Base-by-base conservation (phyloP, 1,284 basidiomycete genomes). In the Ustilago crameri region DNA sequence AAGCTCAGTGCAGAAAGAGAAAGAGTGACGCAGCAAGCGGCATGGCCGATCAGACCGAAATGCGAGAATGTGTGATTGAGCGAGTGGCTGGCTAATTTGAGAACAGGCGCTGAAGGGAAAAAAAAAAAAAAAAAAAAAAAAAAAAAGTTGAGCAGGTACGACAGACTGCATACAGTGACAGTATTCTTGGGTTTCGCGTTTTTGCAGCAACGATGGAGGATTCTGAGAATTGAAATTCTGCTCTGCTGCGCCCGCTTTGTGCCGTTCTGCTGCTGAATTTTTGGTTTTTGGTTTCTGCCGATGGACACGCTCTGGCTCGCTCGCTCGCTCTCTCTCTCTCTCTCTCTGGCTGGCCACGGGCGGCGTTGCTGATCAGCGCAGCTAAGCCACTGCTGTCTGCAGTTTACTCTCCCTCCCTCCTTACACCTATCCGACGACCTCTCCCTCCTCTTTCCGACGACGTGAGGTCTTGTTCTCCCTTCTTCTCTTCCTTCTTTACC, bases 391-490 rank as follows among this genome's bases (percentile, higher is more conserved):
- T 12, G 23, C 43, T 30, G 14, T 27, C 32, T 37, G 20, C 34
- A 22, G 24, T 18, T 47, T 42, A 34, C 50, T 32, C 26, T 18
- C 23, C 30, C 22, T 44, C 34, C 18, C 53, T 27, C 26, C 43
- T 42, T 23, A 23, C 59, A 62, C 47, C 65, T 50, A 47, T 35
- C 41, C 50, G 45, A 57, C 58, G 62, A 58, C 55, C 45, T 51
- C 32, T 41, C 56, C 58, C 54, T 60, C 46, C 52, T 64, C 57
- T 53, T 53, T 50, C 30, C 22, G 35, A 57, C 58, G 45, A 57
- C 55, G 51, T 54, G 56, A 59, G 58, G 51, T 63, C 56, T 46
- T 70, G 32, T 61, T 69, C 50, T 52, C 22, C 41, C 47, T 37
- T 42, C 43, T 49, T 26, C 38, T 38, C 37, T 30, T 50, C 48